Evolutionary conservation across 345 rosid species (phyloP), one percentile per base, ranked within the genome.

Genomic region (Geranium rotundifolium): DNA sequence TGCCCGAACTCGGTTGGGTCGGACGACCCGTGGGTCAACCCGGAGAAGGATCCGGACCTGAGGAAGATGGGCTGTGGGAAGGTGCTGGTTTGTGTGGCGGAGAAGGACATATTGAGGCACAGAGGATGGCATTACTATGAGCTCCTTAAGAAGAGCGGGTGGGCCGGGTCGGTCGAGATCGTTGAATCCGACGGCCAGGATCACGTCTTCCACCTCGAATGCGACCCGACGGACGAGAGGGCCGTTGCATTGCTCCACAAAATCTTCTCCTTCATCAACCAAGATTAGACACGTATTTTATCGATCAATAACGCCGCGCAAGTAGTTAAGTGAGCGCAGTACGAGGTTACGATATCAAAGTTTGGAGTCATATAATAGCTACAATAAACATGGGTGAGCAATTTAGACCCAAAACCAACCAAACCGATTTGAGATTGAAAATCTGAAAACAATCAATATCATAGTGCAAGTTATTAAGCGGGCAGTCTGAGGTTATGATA

Each of bases 181-280:
- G 39, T 54, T 56, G 78, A 81, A 63, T 18, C 70, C 0, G 46
- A 66, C 49, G 79, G 72, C 1, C 75, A 76, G 59, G 77, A 72
- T 2, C 83, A 74, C 67, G 77, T 10, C 15, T 81, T 81, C 19
- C 86, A 79, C 29, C 62, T 76, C 37, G 4, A 2, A 71, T 19
- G 61, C 5, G 65, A 76, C 15, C 75, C 79, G 1, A n/a, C 5
- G 15, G 58, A 58, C 18, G 75, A 69, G 0, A 70, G 57, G n/a
- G 74, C 82, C 30, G 55, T 54, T 20, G 67, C 55, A 23, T 23
- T 79, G 66, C 14, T 72, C 63, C 54, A 66, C 12, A 63, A 19
- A 49, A 13, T 81, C n/a, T 68, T 37, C 49, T 74, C 70, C 2
- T 76, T 81, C 64, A 61, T 67, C 0, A 60, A 60, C 19, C 15